Evolutionary conservation across 2,329 filamentous ascomycete species (phyloP).

Genomic region (Talaromyces sp.): DNA sequence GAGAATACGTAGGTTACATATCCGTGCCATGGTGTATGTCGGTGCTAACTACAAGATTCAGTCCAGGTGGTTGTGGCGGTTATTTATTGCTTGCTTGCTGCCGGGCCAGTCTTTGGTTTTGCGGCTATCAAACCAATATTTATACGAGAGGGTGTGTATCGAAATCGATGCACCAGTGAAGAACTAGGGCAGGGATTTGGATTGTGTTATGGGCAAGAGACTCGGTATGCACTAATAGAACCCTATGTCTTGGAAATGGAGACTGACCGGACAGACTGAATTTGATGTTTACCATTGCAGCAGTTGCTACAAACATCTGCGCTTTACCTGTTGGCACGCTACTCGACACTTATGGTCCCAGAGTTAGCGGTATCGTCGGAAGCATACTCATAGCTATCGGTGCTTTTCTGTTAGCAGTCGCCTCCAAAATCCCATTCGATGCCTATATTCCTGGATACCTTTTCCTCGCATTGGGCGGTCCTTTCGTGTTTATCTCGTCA

Average conservation of each 20-base stretch:
- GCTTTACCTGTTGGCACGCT: conserved; percentile 83
- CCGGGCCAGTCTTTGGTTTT: conserved; percentile 80
- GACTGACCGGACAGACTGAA: conserved; percentile 58
- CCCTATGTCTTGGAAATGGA: background rate
- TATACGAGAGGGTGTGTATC: conserved; percentile 70
- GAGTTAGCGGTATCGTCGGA: conserved; percentile 70
- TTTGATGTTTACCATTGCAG: conserved; percentile 88
- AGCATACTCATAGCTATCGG: conserved; percentile 67
- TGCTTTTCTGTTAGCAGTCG: conserved; percentile 70
- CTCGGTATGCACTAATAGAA: conserved; percentile 39
- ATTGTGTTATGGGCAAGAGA: conserved; percentile 59
- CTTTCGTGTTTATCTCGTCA: conserved; percentile 77
- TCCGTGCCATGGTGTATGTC: background rate
- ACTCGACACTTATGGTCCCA: conserved; percentile 77
- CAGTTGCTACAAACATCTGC: conserved; percentile 82
- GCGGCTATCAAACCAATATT: conserved; percentile 80
- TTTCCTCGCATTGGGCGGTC: conserved; percentile 73
- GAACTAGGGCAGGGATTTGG: conserved; percentile 51
- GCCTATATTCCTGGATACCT: conserved; percentile 72
- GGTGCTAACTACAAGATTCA: conserved; percentile 34
- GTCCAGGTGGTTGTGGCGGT: conserved; percentile 69
- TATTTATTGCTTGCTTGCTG: conserved; percentile 71
- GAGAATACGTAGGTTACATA: conserved; percentile 43
- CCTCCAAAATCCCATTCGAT: conserved; percentile 66
- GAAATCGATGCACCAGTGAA: conserved; percentile 59